Percentiles rank a stretch among this genome's conserved stretches.
Evolutionary conservation across 2,329 filamentous ascomycete genomes (phyloP).

Genomic region (Davidsoniella eucalypti): DNA sequence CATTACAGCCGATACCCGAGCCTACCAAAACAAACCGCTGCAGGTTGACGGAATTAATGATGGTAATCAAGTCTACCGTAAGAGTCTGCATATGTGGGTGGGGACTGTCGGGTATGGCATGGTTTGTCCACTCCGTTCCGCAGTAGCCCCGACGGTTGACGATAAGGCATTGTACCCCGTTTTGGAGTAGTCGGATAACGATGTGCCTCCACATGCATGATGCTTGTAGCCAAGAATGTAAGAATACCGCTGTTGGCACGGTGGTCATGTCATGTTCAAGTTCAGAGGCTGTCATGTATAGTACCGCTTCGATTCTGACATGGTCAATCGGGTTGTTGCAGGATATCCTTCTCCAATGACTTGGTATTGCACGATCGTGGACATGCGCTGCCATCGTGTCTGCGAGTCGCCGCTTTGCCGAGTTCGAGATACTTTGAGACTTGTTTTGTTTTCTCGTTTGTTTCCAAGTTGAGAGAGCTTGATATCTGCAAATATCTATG

Average conservation of each 20-base stretch:
- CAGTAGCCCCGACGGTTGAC: constrained; percentile 5
- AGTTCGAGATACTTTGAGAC: too few species aligned
- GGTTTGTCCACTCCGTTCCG: background rate
- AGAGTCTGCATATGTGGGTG: too few species aligned
- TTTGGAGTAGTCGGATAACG: background rate
- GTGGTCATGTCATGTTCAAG: background rate
- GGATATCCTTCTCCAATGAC: background rate
- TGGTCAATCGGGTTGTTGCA: background rate
- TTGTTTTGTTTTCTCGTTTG: too few species aligned
- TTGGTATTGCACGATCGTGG: background rate
- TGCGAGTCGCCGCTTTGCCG: too few species aligned
- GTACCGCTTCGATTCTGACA: background rate
- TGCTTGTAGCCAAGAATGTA: constrained; percentile 4
- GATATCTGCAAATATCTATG: too few species aligned
- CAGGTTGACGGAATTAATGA: background rate
- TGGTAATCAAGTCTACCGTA: too few species aligned
- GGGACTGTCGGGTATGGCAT: too few species aligned
- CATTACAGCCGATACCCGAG: constrained; percentile 9
- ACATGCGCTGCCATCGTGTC: too few species aligned
- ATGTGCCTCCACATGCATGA: constrained; percentile 2
- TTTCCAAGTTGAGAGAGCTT: too few species aligned
- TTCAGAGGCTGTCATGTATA: background rate
- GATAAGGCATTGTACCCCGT: background rate
- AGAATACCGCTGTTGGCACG: constrained; percentile 3
- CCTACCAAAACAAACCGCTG: constrained; percentile 1